Evolutionary conservation across 306 rosid genomes (phyloP), one percentile per base, ranked within the genome.

Genomic region (Vigna nakashimae): DNA sequence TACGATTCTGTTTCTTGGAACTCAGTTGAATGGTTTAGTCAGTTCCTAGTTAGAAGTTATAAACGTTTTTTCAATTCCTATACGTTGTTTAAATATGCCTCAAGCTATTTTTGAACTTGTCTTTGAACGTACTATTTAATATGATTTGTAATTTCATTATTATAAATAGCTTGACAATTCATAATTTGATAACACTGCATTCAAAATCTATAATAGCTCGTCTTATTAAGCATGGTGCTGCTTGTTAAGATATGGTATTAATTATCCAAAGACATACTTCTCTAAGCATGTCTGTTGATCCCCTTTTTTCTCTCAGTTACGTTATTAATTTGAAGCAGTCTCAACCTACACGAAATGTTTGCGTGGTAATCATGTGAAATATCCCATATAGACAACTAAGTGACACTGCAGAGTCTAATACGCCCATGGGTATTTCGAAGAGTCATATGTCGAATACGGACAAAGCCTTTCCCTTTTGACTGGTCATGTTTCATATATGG

Each of bases 311-410:
- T 42, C 69, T 42, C 22, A 5, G 7, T 36, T 6, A 30, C 64
- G 22, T 53, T 45, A 65, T 82, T 30, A 36, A 57, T 56, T 67
- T 77, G 58, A 43, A 71, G 22, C 34, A 57, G 49, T 71, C 71
- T 43, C 58, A 77, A 65, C 22, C 38, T 12, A 50, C 28, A 51
- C 12, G 34, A 55, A 49, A 63, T 42, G 68, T 20, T 42, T 74
- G 55, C 26, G 38, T 64, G 51, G 59, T n/a, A 67, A 77, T 58
- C 65, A 79, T 62, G 20, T 14, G 34, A 34, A 74, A 59, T 42
- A 43, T 73, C 40, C 20, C 64, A 14, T 42, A 49, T 4, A 73
- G 10, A 51, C 34, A 30, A 69, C 15, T 32, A 51, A 2, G 60
- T 62, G 67, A 18, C 56, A 52, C 20, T 6, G 14, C n/a, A 52